phyloP scores from a whole-genome alignment of 805 yeast species.

The Cyberlindnera mississippiensis region DNA sequence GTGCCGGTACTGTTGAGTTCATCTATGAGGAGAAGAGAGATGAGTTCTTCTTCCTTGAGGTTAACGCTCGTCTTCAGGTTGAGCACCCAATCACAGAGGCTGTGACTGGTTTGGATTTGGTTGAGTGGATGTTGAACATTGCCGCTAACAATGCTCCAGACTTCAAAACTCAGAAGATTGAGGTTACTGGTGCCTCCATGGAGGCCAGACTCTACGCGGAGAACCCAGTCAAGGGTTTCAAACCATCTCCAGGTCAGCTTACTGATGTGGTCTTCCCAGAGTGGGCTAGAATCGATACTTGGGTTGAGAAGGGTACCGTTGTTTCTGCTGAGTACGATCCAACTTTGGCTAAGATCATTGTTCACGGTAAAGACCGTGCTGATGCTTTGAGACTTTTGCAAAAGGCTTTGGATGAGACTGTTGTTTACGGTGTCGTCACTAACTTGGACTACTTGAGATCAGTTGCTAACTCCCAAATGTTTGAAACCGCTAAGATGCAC shows the following conservation, averaged over 20 bases:
- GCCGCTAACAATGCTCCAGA: constrained; percentile 90
- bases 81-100: constrained; percentile 97
- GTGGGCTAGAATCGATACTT: constrained; percentile 92
- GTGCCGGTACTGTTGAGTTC: constrained; percentile 97
- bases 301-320: constrained; percentile 87
- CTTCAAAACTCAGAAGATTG: constrained; percentile 50
- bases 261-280: constrained; percentile 81
- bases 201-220: constrained; percentile 97
- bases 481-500: constrained; percentile 75
- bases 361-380: constrained; percentile 82
- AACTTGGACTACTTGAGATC: constrained; percentile 87
- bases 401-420: constrained; percentile 81
- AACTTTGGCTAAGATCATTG: constrained; percentile 92
- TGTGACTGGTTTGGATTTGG: constrained; percentile 92
- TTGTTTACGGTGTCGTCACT: constrained; percentile 82
- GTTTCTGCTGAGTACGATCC: constrained; percentile 95
- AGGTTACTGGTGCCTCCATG: constrained; percentile 84
- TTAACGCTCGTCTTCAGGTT: constrained; percentile 93
- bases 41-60: constrained; percentile 92
- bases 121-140: constrained; percentile 93
- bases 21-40: constrained; percentile 84
- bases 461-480: constrained; percentile 80
- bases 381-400: constrained; percentile 79
- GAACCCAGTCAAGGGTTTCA: constrained; percentile 90
- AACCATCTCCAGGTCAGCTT: constrained; percentile 95